Evolutionary conservation across 1,139 yeast species (phyloP), one percentile per base, ranked within the genome.

Genomic region (Protomyces gravidus): DNA sequence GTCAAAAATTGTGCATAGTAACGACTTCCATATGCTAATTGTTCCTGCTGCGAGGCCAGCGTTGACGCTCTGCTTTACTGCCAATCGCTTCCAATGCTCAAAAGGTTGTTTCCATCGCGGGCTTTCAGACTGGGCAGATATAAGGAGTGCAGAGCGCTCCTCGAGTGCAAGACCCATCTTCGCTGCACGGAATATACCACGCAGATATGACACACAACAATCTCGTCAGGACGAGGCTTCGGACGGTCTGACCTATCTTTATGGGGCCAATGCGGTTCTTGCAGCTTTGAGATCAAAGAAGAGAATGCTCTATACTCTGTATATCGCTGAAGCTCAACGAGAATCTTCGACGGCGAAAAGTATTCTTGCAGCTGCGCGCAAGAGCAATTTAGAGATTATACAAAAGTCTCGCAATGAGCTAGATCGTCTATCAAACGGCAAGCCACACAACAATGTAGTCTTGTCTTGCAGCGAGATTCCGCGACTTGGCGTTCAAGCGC

Each of bases 371-470:
- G 19, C 47, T 25, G 36, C 46, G 4, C 11, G 26, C 5, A 19
- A 32, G 25, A 45, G 48, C 19, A 36, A 33, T n/a, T 36, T 46
- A 9, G 32, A 46, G 27, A 46, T 46, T 5, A 27, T 45, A 23
- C 26, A 32, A 25, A 46, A 50, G 51, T 6, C 51, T 36, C 26
- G 19, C 48, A 26, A 39, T 25, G 40, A 48, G 28, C 46, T 45
- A 21, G 49, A 15, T 42, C 9, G 48, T 13, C 33, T 47, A 27
- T 40, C 53, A 42, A n/a, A n/a, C 1, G 48, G 30, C 7, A 45
- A 21, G 5, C 59, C 59, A 15, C 59, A 55, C 45, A 55, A 55
- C 40, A 51, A 51, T 5, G 21, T 40, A 5, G 50, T 55, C 19
- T 46, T 55, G 26, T 39, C 42, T 15, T 55, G 53, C 28, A 27